phyloP scores from a whole-genome alignment of 2,329 filamentous ascomycete genomes.

The Epichloe festucae region DNA sequence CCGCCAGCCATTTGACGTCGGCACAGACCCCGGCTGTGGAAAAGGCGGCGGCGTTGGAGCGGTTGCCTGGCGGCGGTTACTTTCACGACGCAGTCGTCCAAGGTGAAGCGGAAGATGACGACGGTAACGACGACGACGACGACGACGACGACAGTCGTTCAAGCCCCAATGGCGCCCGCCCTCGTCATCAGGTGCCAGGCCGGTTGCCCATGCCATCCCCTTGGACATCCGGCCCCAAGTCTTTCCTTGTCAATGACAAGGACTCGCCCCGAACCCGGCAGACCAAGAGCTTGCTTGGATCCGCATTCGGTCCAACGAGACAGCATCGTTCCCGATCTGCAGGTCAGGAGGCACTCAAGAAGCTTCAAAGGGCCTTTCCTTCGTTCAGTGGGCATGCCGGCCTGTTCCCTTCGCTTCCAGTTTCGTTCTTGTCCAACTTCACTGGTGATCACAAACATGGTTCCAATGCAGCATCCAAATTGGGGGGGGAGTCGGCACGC shows the following conservation, averaged over 20 bases:
- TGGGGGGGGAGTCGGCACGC: not conserved
- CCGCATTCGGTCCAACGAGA: slow-evolving; percentile 33
- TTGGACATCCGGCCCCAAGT: slow-evolving; percentile 16
- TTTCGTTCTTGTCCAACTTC: slow-evolving; percentile 26
- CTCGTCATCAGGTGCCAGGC: not conserved
- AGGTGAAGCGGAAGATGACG: slow-evolving; percentile 7
- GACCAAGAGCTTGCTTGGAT: slow-evolving; percentile 24
- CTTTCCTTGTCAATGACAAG: slow-evolving; percentile 2
- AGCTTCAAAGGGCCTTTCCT: slow-evolving; percentile 42
- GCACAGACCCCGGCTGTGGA: slow-evolving; percentile 43
- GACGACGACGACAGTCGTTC: not conserved
- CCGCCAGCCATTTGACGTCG: slow-evolving; percentile 42
- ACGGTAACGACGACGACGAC: slow-evolving; percentile 7
- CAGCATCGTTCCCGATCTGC: slow-evolving; percentile 40
- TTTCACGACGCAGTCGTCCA: slow-evolving; percentile 10
- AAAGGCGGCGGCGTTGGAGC: slow-evolving; percentile 42
- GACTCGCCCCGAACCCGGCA: slow-evolving; percentile 12
- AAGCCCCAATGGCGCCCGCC: slow-evolving; percentile 5
- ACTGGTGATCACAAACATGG: slow-evolving; percentile 12
- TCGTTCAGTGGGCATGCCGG: slow-evolving; percentile 28
- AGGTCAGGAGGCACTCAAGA: slow-evolving; percentile 44
- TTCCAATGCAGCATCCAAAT: not conserved
- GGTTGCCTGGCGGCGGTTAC: slow-evolving; percentile 15
- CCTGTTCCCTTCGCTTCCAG: slow-evolving; percentile 29
- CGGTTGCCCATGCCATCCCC: slow-evolving; percentile 14